Conservation (phyloP, 345 rosid species). For the Microthlaspi erraticum region DNA sequence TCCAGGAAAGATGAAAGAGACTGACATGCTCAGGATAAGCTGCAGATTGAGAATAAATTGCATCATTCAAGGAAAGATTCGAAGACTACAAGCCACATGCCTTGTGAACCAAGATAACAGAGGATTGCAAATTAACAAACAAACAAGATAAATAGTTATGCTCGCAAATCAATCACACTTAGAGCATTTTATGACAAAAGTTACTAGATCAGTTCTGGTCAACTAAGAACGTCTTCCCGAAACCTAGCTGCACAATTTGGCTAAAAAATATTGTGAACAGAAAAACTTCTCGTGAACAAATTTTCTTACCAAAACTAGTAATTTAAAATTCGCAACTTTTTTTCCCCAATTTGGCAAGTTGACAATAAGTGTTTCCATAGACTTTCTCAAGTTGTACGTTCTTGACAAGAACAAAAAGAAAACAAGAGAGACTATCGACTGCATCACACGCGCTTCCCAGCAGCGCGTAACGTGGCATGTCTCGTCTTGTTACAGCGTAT, state of each 20-base stretch:
- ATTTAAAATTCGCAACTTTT: slow-evolving; percentile 12
- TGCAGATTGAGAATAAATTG: not conserved
- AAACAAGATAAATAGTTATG: no score
- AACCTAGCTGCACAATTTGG: slow-evolving; percentile 16
- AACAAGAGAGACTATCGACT: not conserved
- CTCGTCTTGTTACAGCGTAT: slow-evolving; percentile 41
- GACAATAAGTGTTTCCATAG: slow-evolving; percentile 21
- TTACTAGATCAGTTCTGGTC: not conserved
- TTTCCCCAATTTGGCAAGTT: slow-evolving; percentile 41
- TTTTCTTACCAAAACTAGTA: slow-evolving; percentile 15
- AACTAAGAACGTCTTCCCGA: not conserved
- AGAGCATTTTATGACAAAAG: no score
- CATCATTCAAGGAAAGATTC: not conserved
- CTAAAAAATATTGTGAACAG: not conserved
- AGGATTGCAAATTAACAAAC: not conserved
- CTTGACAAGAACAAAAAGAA: not conserved
- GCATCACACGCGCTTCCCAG: slow-evolving; percentile 18
- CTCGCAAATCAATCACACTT: no score
- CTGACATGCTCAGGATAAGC: no score
- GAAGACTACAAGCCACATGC: not conserved
- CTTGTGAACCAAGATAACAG: not conserved
- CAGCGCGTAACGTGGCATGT: slow-evolving; percentile 46
- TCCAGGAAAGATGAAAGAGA: no score
- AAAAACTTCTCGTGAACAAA: slow-evolving; percentile 22
- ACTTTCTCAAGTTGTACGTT: slow-evolving; percentile 5